Base-by-base conservation (phyloP, 345 rosid species). In the Bruguiera gymnorhiza region DNA sequence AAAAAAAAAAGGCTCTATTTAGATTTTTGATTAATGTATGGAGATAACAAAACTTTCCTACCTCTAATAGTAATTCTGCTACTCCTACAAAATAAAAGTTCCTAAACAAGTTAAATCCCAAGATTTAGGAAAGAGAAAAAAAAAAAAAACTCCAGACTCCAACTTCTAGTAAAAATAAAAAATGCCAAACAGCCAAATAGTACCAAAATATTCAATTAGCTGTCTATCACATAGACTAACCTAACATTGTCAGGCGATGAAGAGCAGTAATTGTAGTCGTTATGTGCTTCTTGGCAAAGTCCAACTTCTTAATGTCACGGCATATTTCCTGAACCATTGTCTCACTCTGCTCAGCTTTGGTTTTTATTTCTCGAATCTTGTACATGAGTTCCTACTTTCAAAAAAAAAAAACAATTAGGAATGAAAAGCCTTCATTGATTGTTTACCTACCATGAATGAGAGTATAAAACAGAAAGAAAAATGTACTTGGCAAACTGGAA, bases 311-410 rank as follows among this genome's bases (percentile, higher is more conserved):
- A 75, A 92, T 95, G 81, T 95, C 99, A 66, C 99, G 93, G 61
- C 99, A 95, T 75, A 95, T 95, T 81, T 95, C 98, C 83, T 92
- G 96, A 61, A 95, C 99, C 99, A 95, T 92, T 18, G 97, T 85
- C 82, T 95, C 99, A 83, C 99, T 95, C 78, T 95, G 99, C 83
- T 86, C 98, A 32, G 99, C 99, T 83, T 95, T 95, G 80, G 94
- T 87, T 83, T 95, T 95, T 79, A 95, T 95, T 84, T 95, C 98
- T 67, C 87, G 96, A 70, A 95, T 87, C 80, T 90, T 95, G 80
- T 85, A 79, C 84, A 86, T 92, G 69, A 95, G 94, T 68, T 95
- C 99, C 99, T 95, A 85, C 34, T 43, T 61, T 23, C 58, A 55
- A 79, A 70, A 70, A 54, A 58, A 7, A 24, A 0, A 64, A 55